Conservation (phyloP, 306 rosid genomes). For the Ochetophila trinervis region DNA sequence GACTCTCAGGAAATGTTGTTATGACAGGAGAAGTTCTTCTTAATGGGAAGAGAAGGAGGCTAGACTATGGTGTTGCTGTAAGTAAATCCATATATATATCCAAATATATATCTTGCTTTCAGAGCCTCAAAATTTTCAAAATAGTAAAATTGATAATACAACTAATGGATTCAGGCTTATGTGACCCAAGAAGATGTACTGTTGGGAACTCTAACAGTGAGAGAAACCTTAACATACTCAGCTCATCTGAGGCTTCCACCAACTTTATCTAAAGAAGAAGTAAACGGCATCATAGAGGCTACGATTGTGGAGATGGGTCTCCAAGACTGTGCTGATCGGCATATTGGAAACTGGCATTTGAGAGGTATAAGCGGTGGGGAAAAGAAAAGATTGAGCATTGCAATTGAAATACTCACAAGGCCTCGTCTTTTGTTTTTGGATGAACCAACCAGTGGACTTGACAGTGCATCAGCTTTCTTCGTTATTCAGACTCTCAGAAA, state of each 20-base stretch:
- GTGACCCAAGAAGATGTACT: conserved; percentile 87
- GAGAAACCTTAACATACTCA: conserved; percentile 78
- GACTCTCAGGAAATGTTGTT: conserved; percentile 67
- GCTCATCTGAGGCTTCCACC: conserved; percentile 79
- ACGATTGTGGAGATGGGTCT: conserved; percentile 81
- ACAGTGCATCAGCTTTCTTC: conserved; percentile 91
- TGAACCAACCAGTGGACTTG: conserved; percentile 92
- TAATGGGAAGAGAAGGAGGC: conserved; percentile 66
- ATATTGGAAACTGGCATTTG: conserved; percentile 81
- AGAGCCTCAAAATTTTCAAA: too few relatives aligned
- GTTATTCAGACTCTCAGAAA: conserved; percentile 73
- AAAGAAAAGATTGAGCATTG: conserved; percentile 85
- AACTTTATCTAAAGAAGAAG: conserved; percentile 52
- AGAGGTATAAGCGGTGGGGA: conserved; percentile 96
- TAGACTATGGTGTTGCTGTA: conserved; percentile 67
- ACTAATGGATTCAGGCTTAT: conserved; percentile 49
- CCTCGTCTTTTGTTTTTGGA: conserved; percentile 83
- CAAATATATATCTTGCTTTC: too few relatives aligned
- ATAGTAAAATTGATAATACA: too few relatives aligned
- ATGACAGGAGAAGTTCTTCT: conserved; percentile 80
- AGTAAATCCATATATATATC: conserved; percentile 18
- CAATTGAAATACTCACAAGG: conserved; percentile 81
- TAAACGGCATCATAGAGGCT: conserved; percentile 51
- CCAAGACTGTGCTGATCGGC: conserved; percentile 65
- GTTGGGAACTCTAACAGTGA: conserved; percentile 80